A percentile compares a stretch with the other conserved stretches of the same genome.
These are phyloP conservation scores for Eruca vesicaria DNA, from an alignment of 441 rosid species.

Conservation along the genomic window DNA sequence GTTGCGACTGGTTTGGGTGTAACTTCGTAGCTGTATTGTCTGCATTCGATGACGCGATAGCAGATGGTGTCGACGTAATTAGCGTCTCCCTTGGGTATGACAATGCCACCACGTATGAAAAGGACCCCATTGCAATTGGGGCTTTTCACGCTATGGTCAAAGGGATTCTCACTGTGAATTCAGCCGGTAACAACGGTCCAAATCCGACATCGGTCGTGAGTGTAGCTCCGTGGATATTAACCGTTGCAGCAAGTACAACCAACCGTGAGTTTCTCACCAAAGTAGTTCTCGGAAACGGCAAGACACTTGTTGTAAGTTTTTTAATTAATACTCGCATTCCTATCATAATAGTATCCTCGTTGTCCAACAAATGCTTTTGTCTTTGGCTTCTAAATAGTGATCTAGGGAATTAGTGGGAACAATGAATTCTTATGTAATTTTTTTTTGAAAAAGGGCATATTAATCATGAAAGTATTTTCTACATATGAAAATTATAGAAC, in stretches of 20 bases:
- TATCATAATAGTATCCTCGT: neutral
- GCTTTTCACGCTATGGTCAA: slow-evolving; percentile 46
- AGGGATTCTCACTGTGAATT: slow-evolving; percentile 35
- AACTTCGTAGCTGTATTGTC: slow-evolving; percentile 3
- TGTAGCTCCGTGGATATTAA: neutral
- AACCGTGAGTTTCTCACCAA: neutral
- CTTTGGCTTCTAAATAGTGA: too few species aligned
- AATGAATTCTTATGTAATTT: too few species aligned
- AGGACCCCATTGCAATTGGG: slow-evolving; percentile 34
- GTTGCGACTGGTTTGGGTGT: neutral
- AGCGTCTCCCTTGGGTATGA: neutral
- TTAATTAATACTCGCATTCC: neutral
- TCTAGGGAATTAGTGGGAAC: too few species aligned
- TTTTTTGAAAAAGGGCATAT: too few species aligned
- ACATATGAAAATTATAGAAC: too few species aligned
- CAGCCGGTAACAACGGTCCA: slow-evolving; percentile 37
- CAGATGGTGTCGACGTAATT: slow-evolving; percentile 52
- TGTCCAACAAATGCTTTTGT: too few species aligned
- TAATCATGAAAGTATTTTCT: too few species aligned
- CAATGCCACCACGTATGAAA: neutral
- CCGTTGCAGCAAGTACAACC: neutral
- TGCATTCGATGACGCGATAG: slow-evolving; percentile 54
- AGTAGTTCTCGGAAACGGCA: neutral
- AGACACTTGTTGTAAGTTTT: slow-evolving; percentile 17
- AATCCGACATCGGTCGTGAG: neutral